Conservation (phyloP, 495 filamentous ascomycete genomes). For the Penicillium antarcticum region DNA sequence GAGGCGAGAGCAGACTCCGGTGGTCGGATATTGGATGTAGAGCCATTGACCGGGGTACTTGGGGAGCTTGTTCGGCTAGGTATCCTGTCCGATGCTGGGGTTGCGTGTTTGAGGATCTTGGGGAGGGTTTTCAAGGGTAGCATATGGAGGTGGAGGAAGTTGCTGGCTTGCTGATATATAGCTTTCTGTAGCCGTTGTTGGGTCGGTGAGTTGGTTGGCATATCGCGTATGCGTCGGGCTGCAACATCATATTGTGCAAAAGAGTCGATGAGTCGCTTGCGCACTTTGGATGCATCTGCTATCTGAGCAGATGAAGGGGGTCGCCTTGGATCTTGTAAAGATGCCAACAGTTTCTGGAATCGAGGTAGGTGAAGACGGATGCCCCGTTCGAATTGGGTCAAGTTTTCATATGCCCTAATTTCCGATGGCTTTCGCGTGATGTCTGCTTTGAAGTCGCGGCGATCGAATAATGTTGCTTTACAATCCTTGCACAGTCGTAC, state of each 20-base stretch:
- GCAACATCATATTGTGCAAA: slow-evolving; percentile 88
- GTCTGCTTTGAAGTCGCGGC: slow-evolving; percentile 75
- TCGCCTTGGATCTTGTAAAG: slow-evolving; percentile 66
- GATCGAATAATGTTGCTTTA: slow-evolving; percentile 77
- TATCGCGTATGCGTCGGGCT: slow-evolving; percentile 75
- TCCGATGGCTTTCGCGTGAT: slow-evolving; percentile 66
- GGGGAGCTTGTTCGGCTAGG: slow-evolving; percentile 31
- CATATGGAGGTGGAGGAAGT: slow-evolving; percentile 89
- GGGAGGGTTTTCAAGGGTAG: slow-evolving; percentile 85
- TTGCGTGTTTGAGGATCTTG: slow-evolving; percentile 70
- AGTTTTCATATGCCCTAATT: slow-evolving; percentile 78
- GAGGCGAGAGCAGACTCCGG: slow-evolving; percentile 51
- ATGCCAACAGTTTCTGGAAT: slow-evolving; percentile 75
- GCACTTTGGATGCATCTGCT: slow-evolving; percentile 83
- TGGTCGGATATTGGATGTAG: slow-evolving; percentile 33
- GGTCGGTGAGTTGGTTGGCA: slow-evolving; percentile 67
- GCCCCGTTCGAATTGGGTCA: slow-evolving; percentile 85
- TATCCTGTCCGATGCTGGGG: slow-evolving; percentile 39
- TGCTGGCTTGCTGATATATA: slow-evolving; percentile 77
- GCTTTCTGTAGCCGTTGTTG: slow-evolving; percentile 78
- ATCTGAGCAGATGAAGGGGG: slow-evolving; percentile 74
- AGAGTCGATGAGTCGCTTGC: slow-evolving; percentile 85
- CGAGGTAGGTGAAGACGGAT: slow-evolving; percentile 80
- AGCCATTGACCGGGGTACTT: slow-evolving; percentile 27
- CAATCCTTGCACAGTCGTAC: slow-evolving; percentile 92